Base-by-base conservation (phyloP, 805 yeast genomes). In the Candida parachauliodes region DNA sequence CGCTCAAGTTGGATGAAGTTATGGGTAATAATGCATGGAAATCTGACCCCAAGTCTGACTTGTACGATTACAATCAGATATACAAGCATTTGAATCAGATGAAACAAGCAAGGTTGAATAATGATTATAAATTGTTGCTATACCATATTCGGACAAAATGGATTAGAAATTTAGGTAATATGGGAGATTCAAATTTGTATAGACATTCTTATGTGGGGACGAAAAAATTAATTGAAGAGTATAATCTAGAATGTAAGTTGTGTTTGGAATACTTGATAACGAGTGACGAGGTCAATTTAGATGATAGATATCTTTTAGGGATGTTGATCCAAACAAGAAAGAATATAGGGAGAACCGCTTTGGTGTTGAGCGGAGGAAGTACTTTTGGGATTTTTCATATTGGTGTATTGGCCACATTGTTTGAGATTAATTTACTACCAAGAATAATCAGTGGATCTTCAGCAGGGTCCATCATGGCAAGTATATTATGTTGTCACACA, bases 281-380 rank as follows among this genome's bases (percentile, higher is more conserved):
- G 20, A 68, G 60, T 8, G 52, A 54, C 5, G 57, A 63, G 10
- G 69, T 62, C 10, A 58, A 66, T 8, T 44, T 86, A 21, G 91
- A 84, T 54, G 88, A 82, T 43, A 58, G 76, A 9, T 81, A 84
- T 49, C 68, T 86, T 11, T 63, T 91, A 39, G 85, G 85, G 2
- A 85, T 86, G 74, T 65, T 91, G 23, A 76, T 84, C 27, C 95
- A 91, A 54, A 86, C 97, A 0, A 71, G 96, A 42, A 85, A 85
- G 57, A 88, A 89, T 51, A 86, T 86, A 36, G 99, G 99, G 0
- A 72, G 96, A 39, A 89, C 98, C 0, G 98, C 98, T 0, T 65
- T 93, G 19, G 88, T 94, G n/a, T 71, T 93, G 37, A 83, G 95
- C 33, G 99, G 99, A 1, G 99, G 99, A 2, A 88, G 95, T 2